Base-by-base conservation (phyloP, 179 eudicot genomes). In the Spergularia azorica region DNA sequence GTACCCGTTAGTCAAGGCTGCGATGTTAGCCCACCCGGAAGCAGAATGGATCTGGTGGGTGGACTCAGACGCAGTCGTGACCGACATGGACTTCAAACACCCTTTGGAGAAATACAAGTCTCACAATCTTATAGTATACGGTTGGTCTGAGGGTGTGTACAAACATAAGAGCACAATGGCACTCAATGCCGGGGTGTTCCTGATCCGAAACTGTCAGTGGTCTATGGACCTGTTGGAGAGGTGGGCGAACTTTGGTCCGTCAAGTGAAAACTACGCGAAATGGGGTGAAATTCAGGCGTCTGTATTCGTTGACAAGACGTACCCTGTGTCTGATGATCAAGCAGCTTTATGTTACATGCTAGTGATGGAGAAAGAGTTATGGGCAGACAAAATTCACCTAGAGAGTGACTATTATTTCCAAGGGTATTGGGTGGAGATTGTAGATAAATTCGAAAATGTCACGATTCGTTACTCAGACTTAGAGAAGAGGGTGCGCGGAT, bases 151-250 rank as follows among this genome's bases (percentile, higher is more conserved):
- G 20, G 56, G 79, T 55, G 74, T 88, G 38, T 78, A 57, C 51
- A 74, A 76, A 43, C 73, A 81, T 20, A 70, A 54, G 69, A 87
- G 87, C 9, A 82, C 86, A 80, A 55, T 71, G 8, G 84, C 79
- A 41, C 77, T 87, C 1, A 87, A 89, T 50, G 86, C 89, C 2
- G 89, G 88, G 39, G 86, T 89, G 0, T 85, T 89, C 13, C 41
- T 88, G 6, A 77, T 89, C 14, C 82, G 91, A 1, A 89, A 88
- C 78, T 88, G 91, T 32, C 91, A 89, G 32, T 89, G 93, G 91
- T 85, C 93, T 2, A 85, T 89, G 84, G 86, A 86, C 8, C 48
- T 89, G 15, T 10, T 89, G 9, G 85, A 79, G 1, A 61, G 43
- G 13, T 89, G 93, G 91, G 87, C 83, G 16, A 50, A 20, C 0